Base-by-base conservation (phyloP, 1,284 basidiomycete genomes). In the Dichomitus squalens region DNA sequence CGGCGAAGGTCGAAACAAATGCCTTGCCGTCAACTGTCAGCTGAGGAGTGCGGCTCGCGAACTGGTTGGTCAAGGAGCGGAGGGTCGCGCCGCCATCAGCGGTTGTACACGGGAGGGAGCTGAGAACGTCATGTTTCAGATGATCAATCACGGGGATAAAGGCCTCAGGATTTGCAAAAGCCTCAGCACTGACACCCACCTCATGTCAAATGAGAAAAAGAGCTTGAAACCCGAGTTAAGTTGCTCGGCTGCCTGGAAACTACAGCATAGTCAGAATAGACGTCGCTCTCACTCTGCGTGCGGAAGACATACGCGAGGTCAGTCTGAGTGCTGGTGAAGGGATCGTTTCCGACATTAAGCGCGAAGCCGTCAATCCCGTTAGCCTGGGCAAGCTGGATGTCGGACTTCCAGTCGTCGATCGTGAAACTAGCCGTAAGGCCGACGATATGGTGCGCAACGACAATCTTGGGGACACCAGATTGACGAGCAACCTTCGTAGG, bases 181-280 rank as follows among this genome's bases (percentile, higher is more conserved):
- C 11, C 8, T 47, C 31, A n/a, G 11, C n/a, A 39, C 3, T 1
- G 8, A 20, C 46, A 73, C 80, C 31, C 59, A 87, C 79, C 85
- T 80, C 88, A 94, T 91, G 70, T 93, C 92, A 50, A 93, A 82
- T 16, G 87, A 90, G 65, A 93, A 70, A 75, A 92, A 93, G 51
- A 93, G 74, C 71, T 90, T 90, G 78, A 94, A 94, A 49, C 72
- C 76, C 5, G 80, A 75, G 16, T 77, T 80, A 14, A 80, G 81
- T 52, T 80, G 72, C 21, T 72, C 67, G 12, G 87, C 87, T 38
- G 87, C 86, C 48, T 78, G 65, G 68, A 81, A 87, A 33, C 80
- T 81, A 64, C 36, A 41, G 20, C 20, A 23, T 35, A 6, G 44
- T 44, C 40, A 52, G 21, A 14, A 7, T 18, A 21, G 25, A 41